Percentiles rank a stretch among this genome's conserved stretches.
Conservation (phyloP, 148 eudicot species). For the Cornus controversa region DNA sequence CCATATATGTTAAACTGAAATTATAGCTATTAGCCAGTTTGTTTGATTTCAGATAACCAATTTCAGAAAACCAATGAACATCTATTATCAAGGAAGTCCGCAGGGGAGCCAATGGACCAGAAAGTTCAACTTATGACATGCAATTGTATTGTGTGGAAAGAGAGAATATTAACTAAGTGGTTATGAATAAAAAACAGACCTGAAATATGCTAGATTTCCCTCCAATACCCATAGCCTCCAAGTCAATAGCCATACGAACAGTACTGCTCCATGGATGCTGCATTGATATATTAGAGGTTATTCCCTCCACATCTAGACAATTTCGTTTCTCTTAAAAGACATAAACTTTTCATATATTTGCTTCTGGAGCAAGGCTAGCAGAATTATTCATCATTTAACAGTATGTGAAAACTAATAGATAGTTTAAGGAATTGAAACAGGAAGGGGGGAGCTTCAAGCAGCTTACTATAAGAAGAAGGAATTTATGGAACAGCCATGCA, state of each 20-base stretch:
- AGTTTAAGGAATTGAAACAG: background rate
- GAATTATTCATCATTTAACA: background rate
- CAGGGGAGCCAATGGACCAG: no score
- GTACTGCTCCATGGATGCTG: conserved; percentile 98
- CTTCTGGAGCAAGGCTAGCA: background rate
- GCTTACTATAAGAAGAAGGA: background rate
- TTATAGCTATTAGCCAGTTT: no score
- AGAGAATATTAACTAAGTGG: background rate
- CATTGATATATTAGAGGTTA: conserved; percentile 17
- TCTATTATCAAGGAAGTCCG: no score
- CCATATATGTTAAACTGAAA: no score
- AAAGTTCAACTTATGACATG: no score
- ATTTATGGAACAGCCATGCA: background rate
- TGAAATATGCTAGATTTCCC: conserved; percentile 87
- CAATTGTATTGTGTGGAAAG: no score
- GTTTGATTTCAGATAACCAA: no score
- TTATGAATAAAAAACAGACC: conserved; percentile 36
- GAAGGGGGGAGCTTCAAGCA: background rate
- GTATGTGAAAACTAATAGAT: background rate
- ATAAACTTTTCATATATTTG: background rate
- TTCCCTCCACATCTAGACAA: background rate
- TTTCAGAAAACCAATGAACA: no score
- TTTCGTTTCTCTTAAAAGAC: background rate
- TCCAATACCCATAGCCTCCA: conserved; percentile 97
- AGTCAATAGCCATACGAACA: conserved; percentile 78